These are phyloP conservation scores for Cyclotella baltica DNA, from an alignment of 108 stramenopile genomes.

Conservation along the genomic window DNA sequence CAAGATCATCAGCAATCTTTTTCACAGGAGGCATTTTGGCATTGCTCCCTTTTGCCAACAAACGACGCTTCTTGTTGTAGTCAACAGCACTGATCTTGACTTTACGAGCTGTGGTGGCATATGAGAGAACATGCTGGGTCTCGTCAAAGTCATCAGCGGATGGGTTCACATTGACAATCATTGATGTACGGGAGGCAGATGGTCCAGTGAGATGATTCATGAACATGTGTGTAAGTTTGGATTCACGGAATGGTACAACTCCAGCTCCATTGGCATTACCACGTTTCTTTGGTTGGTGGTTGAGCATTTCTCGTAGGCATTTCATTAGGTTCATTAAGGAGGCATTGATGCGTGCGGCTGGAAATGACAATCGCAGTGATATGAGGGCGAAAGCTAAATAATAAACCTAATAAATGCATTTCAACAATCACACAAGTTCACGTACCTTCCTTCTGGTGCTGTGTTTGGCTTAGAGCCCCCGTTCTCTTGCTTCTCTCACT, in stretches of 20 bases:
- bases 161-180: slow-evolving; percentile 96
- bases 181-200: slow-evolving; percentile 75
- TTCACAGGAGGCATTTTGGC: slow-evolving; percentile 33
- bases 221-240: slow-evolving; percentile 97
- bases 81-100: slow-evolving; percentile 72
- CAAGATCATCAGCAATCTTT: slow-evolving; percentile 47
- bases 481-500: slow-evolving; percentile 94
- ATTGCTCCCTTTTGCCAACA: slow-evolving; percentile 57
- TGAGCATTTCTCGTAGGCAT: slow-evolving; percentile 90
- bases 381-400: not conserved
- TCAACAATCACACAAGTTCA: no score
- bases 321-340: slow-evolving; percentile 97
- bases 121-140: slow-evolving; percentile 90
- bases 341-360: slow-evolving; percentile 92
- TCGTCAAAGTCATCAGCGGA: slow-evolving; percentile 90
- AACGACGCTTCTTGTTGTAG: slow-evolving; percentile 58
- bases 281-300: slow-evolving; percentile 57
- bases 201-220: slow-evolving; percentile 89
- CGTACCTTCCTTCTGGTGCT: slow-evolving; percentile 87
- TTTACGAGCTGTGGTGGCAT: slow-evolving; percentile 80
- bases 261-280: slow-evolving; percentile 51
- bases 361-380: not conserved
- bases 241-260: slow-evolving; percentile 95
- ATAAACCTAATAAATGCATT: no score
- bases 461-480: slow-evolving; percentile 55